Evolutionary conservation across 2,329 filamentous ascomycete genomes (phyloP), one percentile per base, ranked within the genome.

Genomic region (Colletotrichum tanaceti): DNA sequence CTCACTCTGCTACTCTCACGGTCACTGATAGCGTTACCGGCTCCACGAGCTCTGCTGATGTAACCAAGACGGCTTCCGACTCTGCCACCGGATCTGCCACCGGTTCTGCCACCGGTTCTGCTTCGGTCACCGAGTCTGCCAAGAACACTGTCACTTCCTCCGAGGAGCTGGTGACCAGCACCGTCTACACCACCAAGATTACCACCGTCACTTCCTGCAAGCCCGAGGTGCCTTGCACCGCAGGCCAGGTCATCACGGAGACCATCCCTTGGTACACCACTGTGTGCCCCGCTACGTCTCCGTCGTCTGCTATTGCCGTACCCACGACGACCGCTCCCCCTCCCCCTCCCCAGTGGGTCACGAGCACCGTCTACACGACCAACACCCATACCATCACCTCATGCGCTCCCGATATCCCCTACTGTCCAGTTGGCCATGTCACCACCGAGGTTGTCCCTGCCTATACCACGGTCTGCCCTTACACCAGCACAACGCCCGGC

Each of bases 331-430:
- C 49, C 38, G 18, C 63, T 46, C 58, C 43, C 11, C 59, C 59
- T 39, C 10, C 63, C 46, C 58, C 50, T 35, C 59, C 64, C 9
- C 43, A 66, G 13, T 64, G 73, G 65, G 73, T 73, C 35, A 80
- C 79, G 38, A 80, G 78, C 69, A 80, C 79, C 20, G 75, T 83
- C 62, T 82, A 77, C 74, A 77, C 77, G 53, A 82, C 79, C 22
- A 72, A 72, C 10, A 74, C 87, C 71, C 81, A 85, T 71, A 89
- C 86, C 71, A 81, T 88, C 77, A 87, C 84, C 73, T 84, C 83
- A 44, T 89, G 87, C 77, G 83, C 81, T 54, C 79, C 85, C 22
- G 74, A 74, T 11, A 75, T 82, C 1, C 74, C 73, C 39, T 74
- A 80, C 77, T 82, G 80, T 73, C 79, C 81, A 10, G 75, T 70